Evolutionary conservation across 2,329 filamentous ascomycete species (phyloP).

Genomic region (Fusarium algeriense): DNA sequence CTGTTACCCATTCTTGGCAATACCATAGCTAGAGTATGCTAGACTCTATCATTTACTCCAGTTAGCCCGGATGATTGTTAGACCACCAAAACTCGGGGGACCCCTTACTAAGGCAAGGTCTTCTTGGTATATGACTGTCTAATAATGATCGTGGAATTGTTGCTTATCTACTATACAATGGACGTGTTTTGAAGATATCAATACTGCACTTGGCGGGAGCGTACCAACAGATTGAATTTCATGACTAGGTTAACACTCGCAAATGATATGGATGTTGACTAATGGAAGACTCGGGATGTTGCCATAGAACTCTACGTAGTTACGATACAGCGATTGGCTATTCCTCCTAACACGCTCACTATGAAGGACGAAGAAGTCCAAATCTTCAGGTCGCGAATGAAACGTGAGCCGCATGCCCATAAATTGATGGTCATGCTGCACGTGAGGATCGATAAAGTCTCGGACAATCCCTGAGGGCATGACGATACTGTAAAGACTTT

Average conservation of each 20-base stretch:
- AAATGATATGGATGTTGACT: constrained; percentile 25
- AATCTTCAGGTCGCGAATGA: not conserved
- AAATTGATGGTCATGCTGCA: constrained; percentile 12
- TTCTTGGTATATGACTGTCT: too few relatives aligned
- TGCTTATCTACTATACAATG: not conserved
- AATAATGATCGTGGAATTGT: not conserved
- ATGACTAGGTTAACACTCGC: not conserved
- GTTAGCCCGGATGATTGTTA: not conserved
- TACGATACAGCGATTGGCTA: constrained; percentile 11
- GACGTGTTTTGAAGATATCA: constrained; percentile 2
- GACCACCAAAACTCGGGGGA: too few relatives aligned
- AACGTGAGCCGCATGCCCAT: not conserved
- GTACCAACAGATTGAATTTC: not conserved
- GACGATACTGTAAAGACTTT: constrained; percentile 4
- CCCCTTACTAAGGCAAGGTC: too few relatives aligned
- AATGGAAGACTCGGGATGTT: constrained; percentile 3
- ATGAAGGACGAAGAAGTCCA: not conserved
- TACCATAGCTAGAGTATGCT: not conserved
- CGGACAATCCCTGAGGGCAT: not conserved
- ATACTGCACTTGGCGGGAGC: not conserved
- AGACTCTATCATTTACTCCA: not conserved
- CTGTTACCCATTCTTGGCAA: not conserved
- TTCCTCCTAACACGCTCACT: not conserved
- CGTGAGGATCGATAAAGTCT: constrained; percentile 21
- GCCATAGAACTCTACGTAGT: constrained; percentile 9